phyloP scores from a whole-genome alignment of 108 stramenopile species.

The Nannochloropsis oceanica region DNA sequence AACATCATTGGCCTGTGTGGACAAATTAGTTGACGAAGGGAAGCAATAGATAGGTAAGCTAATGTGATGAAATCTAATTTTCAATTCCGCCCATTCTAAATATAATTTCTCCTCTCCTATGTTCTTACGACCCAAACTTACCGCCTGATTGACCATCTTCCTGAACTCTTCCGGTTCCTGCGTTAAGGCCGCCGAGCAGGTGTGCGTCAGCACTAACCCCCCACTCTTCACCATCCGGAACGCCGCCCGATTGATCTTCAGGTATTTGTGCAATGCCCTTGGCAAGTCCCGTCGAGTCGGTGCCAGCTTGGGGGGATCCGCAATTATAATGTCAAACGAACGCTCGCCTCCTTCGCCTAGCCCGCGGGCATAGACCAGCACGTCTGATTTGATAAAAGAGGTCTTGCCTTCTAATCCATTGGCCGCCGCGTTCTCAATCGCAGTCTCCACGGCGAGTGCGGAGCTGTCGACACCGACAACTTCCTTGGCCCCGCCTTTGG shows the following conservation, averaged over 20 bases:
- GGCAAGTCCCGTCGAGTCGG: background rate
- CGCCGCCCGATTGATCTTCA: background rate
- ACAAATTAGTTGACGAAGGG: background rate
- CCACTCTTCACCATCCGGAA: background rate
- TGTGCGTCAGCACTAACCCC: background rate
- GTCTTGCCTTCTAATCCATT: background rate
- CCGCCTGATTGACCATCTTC: background rate
- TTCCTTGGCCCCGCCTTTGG: background rate
- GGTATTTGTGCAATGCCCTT: background rate
- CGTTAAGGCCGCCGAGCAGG: background rate
- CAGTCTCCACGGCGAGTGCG: background rate
- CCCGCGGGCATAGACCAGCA: background rate
- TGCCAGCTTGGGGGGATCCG: background rate
- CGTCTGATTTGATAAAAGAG: background rate
- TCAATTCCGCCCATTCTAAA: background rate
- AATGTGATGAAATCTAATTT: no score
- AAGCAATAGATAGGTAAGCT: background rate
- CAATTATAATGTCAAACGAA: background rate
- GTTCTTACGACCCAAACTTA: background rate
- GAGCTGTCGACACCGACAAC: background rate
- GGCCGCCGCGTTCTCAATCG: background rate
- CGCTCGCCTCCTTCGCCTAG: background rate
- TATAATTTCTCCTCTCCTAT: background rate
- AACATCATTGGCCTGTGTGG: background rate
- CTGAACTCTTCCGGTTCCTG: background rate